Evolutionary conservation across 2,329 filamentous ascomycete genomes (phyloP).

Genomic region (Cryphonectria parasitica): DNA sequence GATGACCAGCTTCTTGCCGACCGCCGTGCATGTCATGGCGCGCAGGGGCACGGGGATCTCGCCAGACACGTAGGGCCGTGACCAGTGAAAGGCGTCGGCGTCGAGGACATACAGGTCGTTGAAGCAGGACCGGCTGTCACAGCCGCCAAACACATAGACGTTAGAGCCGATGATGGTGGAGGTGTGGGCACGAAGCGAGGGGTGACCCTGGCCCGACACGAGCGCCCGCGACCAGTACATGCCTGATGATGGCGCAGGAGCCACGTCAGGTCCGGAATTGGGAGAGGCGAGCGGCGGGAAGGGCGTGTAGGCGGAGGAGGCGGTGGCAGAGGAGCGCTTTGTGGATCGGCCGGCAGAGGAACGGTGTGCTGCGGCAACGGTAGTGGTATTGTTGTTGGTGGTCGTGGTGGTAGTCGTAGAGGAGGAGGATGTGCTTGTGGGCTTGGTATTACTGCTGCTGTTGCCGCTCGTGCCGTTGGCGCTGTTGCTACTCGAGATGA

Average conservation of each 20-base stretch:
- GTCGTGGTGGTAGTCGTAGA: slow-evolving; percentile 42
- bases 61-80: slow-evolving; percentile 64
- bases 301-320: slow-evolving; percentile 44
- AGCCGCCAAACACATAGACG: slow-evolving; percentile 71
- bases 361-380: slow-evolving; percentile 35
- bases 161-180: slow-evolving; percentile 69
- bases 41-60: slow-evolving; percentile 67
- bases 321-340: slow-evolving; percentile 35
- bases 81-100: slow-evolving; percentile 73
- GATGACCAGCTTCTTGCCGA: slow-evolving; percentile 71
- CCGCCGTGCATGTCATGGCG: slow-evolving; percentile 73
- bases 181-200: slow-evolving; percentile 67
- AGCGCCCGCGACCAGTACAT: slow-evolving; percentile 75
- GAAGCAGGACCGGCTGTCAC: slow-evolving; percentile 69
- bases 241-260: slow-evolving; percentile 66
- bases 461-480: slow-evolving; percentile 43
- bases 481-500: slow-evolving; percentile 25
- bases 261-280: slow-evolving; percentile 61
- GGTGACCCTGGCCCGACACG: slow-evolving; percentile 64
- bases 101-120: slow-evolving; percentile 72
- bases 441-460: slow-evolving; percentile 45
- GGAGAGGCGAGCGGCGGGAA: slow-evolving; percentile 63
- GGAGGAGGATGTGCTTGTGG: slow-evolving; percentile 28
- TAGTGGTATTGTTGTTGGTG: slow-evolving; percentile 45
- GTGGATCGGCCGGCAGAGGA: slow-evolving; percentile 30